Evolutionary conservation across 345 rosid genomes (phyloP).

Genomic region (Clarkia xantiana): DNA sequence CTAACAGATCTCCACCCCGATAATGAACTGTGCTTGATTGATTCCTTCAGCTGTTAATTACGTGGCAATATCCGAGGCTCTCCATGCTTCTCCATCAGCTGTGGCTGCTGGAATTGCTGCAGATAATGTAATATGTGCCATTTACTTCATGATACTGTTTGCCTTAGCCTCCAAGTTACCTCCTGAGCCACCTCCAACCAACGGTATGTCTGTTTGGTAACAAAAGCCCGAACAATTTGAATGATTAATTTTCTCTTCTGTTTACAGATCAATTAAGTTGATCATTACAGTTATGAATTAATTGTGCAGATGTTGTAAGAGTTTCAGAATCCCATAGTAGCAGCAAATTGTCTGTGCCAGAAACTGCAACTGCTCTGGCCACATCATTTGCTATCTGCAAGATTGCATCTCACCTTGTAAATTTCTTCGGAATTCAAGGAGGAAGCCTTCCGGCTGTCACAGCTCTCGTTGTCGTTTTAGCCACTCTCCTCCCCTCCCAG

Average conservation of each 20-base stretch:
- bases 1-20: conserved; percentile 8
- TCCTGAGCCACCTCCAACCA: conserved; percentile 34
- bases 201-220: conserved; percentile 21
- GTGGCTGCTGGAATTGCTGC: conserved; percentile 77
- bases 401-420: conserved; percentile 32
- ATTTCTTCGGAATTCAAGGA: conserved; percentile 43
- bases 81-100: conserved; percentile 59
- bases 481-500: conserved; percentile 48
- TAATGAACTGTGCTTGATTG: too few relatives aligned
- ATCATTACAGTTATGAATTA: neutral
- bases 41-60: conserved; percentile 57
- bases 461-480: conserved; percentile 42
- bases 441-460: conserved; percentile 55
- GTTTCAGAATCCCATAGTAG: conserved; percentile 15
- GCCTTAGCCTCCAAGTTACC: conserved; percentile 55
- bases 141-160: conserved; percentile 50
- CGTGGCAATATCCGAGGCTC: conserved; percentile 76
- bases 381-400: conserved; percentile 55
- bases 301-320: conserved; percentile 27
- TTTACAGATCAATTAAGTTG: too few relatives aligned
- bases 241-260: too few relatives aligned
- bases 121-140: conserved; percentile 63
- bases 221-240: neutral
- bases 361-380: conserved; percentile 42
- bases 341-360: conserved; percentile 32